phyloP scores from a whole-genome alignment of 2,329 filamentous ascomycete genomes.

The Colletotrichum noveboracense region DNA sequence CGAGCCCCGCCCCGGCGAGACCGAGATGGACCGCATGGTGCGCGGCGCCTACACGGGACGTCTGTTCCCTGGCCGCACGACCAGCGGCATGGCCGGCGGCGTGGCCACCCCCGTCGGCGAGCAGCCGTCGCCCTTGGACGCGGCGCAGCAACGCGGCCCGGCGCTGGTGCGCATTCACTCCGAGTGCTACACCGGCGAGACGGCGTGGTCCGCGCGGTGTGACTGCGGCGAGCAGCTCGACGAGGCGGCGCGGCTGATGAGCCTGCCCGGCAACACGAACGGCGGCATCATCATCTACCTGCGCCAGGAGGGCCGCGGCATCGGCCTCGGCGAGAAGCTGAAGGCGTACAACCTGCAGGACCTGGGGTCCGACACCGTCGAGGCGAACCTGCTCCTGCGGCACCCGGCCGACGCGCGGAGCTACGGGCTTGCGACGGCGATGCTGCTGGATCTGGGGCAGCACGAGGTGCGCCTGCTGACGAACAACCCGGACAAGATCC shows the following conservation, averaged over 20 bases:
- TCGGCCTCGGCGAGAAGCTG: conserved; percentile 92
- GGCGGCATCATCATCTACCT: conserved; percentile 92
- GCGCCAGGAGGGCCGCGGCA: conserved; percentile 93
- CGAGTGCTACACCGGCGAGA: conserved; percentile 98
- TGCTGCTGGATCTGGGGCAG: conserved; percentile 86
- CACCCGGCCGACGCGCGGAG: conserved; percentile 95
- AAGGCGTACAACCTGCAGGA: conserved; percentile 99
- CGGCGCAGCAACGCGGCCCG: conserved; percentile 36
- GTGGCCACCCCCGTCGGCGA: conserved; percentile 26
- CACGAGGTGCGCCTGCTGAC: conserved; percentile 82
- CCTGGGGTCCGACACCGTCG: conserved; percentile 94
- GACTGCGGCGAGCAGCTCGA: conserved; percentile 98
- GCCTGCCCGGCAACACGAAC: conserved; percentile 63
- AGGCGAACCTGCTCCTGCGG: conserved; percentile 88
- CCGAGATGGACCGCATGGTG: conserved; percentile 90
- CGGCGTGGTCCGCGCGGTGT: conserved; percentile 96
- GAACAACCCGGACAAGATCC: conserved; percentile 97
- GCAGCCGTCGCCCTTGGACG: conserved; percentile 2
- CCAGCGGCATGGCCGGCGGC: conserved; percentile 65
- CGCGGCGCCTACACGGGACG: conserved; percentile 90
- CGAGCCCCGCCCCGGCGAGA: conserved; percentile 75
- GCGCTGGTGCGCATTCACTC: conserved; percentile 95
- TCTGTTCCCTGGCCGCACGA: conserved; percentile 83
- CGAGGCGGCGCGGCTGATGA: conserved; percentile 94
- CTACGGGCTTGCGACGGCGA: conserved; percentile 95